Evolutionary conservation across 164 flowering plant genomes (phyloP).

Genomic region (Berberis vulgaris): DNA sequence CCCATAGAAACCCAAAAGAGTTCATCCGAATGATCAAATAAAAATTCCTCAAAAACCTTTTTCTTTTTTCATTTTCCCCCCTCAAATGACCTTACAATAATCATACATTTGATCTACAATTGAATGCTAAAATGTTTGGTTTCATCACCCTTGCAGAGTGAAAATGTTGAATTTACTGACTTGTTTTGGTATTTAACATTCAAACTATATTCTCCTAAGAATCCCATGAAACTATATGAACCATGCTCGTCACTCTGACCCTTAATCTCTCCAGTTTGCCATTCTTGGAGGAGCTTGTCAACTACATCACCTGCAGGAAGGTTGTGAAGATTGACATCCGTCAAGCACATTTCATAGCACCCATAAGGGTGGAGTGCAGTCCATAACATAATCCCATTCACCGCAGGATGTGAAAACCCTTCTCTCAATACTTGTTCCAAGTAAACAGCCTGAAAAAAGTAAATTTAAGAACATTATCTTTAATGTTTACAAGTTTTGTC

Average conservation of each 20-base stretch:
- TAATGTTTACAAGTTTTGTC: not conserved
- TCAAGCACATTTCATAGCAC: constrained; percentile 90
- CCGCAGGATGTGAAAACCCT: constrained; percentile 85
- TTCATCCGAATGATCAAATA: no score
- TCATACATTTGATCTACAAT: constrained; percentile 15
- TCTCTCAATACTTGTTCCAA: constrained; percentile 77
- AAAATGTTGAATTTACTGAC: constrained; percentile 38
- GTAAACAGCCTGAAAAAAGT: constrained; percentile 46
- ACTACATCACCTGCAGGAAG: constrained; percentile 78
- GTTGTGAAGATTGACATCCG: constrained; percentile 52
- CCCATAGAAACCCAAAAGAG: no score
- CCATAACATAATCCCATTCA: constrained; percentile 88
- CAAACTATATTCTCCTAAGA: constrained; percentile 66
- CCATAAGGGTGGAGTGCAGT: constrained; percentile 59
- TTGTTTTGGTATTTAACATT: constrained; percentile 30
- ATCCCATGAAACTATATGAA: constrained; percentile 62
- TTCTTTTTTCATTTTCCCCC: not conserved
- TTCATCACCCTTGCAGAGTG: constrained; percentile 47
- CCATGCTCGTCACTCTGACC: constrained; percentile 60
- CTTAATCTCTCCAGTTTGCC: constrained; percentile 42
- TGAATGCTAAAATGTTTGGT: constrained; percentile 56
- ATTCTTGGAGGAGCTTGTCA: constrained; percentile 67
- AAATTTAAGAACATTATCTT: not conserved
- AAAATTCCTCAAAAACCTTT: no score
- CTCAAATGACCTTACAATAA: not conserved